A percentile compares a stretch with the other conserved stretches of the same genome.
Evolutionary conservation across 1,284 basidiomycete genomes (phyloP).

Genomic region (Termitomyces sp.): DNA sequence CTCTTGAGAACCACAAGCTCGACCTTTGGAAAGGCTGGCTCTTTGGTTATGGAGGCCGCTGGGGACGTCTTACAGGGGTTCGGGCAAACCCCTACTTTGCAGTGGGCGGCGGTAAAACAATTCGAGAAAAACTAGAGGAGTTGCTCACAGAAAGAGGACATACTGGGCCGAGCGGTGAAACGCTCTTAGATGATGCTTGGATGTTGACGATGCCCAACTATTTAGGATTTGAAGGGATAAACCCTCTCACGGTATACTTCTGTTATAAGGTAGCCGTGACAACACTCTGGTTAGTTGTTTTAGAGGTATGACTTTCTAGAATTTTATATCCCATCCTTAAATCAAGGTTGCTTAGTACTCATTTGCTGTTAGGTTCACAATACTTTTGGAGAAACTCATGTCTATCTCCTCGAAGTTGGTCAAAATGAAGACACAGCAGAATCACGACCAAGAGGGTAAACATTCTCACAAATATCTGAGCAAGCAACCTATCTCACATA

Average conservation of each 20-base stretch:
- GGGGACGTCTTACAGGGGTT: not conserved
- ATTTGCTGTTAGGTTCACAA: constrained; percentile 72
- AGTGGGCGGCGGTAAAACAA: not conserved
- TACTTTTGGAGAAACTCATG: constrained; percentile 72
- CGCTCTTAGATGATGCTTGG: constrained; percentile 50
- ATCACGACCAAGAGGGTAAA: not conserved
- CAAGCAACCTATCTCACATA: constrained; percentile 1
- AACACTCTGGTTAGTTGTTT: not conserved
- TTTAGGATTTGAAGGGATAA: constrained; percentile 68
- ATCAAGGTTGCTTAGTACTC: not conserved
- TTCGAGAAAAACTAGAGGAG: not conserved
- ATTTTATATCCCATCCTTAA: not conserved
- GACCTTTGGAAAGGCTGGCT: constrained; percentile 2
- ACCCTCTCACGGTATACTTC: constrained; percentile 73
- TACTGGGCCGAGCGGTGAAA: not conserved
- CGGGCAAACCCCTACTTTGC: not conserved
- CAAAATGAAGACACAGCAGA: constrained; percentile 37
- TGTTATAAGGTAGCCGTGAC: constrained; percentile 42
- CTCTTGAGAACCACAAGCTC: constrained; percentile 42
- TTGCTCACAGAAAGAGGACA: not conserved
- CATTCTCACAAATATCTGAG: not conserved
- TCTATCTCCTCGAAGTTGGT: constrained; percentile 49
- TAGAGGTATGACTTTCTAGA: not conserved
- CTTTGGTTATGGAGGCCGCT: not conserved
- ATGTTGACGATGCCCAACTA: constrained; percentile 74